Conservation (phyloP, 352 stramenopile species). For the Globisporangium nunn region DNA sequence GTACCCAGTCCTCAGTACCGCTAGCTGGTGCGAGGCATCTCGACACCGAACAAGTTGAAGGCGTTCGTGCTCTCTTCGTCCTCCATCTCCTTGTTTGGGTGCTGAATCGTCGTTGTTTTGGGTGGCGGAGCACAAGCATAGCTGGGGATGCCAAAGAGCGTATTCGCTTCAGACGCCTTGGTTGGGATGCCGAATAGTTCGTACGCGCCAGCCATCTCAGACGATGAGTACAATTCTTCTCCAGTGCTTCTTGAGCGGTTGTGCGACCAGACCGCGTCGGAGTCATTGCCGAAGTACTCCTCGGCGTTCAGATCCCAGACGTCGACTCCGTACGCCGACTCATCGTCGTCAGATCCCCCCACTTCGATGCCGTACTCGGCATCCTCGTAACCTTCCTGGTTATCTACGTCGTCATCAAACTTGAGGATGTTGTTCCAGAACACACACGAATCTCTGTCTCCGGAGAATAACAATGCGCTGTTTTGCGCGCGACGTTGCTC, state of each 20-base stretch:
- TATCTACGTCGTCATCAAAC: background rate
- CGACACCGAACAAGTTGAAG: background rate
- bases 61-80: background rate
- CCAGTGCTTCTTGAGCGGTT: background rate
- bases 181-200: no score
- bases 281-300: background rate
- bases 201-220: background rate
- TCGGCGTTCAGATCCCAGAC: background rate
- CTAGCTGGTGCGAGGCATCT: background rate
- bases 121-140: background rate
- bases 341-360: slow-evolving; percentile 2
- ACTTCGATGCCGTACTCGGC: slow-evolving; percentile 7
- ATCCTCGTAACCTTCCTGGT: background rate
- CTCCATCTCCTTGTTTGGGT: background rate
- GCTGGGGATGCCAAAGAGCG: slow-evolving; percentile 11
- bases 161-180: background rate
- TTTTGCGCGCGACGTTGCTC: background rate
- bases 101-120: background rate
- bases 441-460: slow-evolving; percentile 6
- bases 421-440: slow-evolving; percentile 14
- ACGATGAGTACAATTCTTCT: background rate
- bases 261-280: background rate
- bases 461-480: slow-evolving; percentile 6
- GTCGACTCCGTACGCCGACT: background rate
- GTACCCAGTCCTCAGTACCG: background rate